phyloP scores from a whole-genome alignment of 306 rosid species.

The Pyrus bretschneideri region DNA sequence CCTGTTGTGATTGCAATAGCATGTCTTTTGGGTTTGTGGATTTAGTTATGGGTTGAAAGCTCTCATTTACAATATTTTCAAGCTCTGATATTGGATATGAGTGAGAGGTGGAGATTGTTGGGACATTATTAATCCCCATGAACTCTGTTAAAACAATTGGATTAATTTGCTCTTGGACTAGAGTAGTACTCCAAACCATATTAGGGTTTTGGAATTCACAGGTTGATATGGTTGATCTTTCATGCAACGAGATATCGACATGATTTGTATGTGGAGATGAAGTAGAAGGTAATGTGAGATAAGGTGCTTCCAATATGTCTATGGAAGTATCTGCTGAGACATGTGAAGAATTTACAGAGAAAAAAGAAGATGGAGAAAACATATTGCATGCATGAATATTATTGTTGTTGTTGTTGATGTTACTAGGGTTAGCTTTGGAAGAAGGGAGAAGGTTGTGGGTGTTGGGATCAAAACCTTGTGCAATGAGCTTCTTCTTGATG shows the following conservation, averaged over 20 bases:
- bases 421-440: not conserved
- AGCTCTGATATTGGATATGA: conserved; percentile 11
- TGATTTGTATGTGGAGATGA: not conserved
- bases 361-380: not conserved
- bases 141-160: not conserved
- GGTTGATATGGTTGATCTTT: conserved; percentile 1
- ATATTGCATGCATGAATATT: not conserved
- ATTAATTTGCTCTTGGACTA: conserved; percentile 4
- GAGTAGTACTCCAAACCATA: not conserved
- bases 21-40: not conserved
- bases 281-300: not conserved
- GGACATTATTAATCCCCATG: not conserved
- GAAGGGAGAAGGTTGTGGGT: conserved; percentile 63
- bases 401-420: not conserved
- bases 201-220: conserved; percentile 9
- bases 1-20: not conserved
- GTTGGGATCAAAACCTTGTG: conserved; percentile 83
- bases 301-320: not conserved
- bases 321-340: conserved; percentile 2
- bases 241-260: not conserved
- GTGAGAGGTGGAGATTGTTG: not conserved
- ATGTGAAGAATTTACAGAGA: not conserved
- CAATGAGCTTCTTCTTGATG: conserved; percentile 73
- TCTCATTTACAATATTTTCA: not conserved
- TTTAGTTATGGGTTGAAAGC: not conserved